A percentile compares a stretch with the other conserved stretches of the same genome.
Evolutionary conservation across 306 rosid genomes (phyloP).

Genomic region (apple (Malus domestica)): DNA sequence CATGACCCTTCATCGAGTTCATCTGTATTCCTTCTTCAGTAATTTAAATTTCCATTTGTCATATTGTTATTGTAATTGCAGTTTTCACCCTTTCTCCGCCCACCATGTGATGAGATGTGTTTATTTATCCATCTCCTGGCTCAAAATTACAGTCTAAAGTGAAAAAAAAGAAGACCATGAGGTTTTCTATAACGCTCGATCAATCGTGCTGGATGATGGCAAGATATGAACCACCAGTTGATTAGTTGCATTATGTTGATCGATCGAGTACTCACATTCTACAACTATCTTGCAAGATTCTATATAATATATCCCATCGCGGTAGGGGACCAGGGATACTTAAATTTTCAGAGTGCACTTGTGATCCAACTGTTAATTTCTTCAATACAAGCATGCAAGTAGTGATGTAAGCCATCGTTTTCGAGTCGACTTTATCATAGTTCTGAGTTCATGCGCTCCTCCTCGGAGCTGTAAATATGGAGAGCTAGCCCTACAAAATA

Average conservation of each 20-base stretch:
- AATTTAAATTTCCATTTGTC: neutral
- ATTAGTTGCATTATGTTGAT: too few species aligned
- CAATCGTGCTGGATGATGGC: too few species aligned
- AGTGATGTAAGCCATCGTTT: neutral
- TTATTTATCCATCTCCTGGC: too few species aligned
- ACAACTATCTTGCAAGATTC: neutral
- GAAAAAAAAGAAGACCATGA: neutral
- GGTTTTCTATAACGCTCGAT: neutral
- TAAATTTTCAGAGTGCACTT: neutral
- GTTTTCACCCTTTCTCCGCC: neutral
- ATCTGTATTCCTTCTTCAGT: neutral
- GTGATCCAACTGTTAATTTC: neutral
- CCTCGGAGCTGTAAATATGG: neutral
- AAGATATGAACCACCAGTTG: too few species aligned
- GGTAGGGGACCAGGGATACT: neutral
- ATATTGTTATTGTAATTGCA: neutral
- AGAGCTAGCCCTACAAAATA: neutral
- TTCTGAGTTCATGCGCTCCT: constrained; percentile 7
- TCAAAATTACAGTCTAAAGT: too few species aligned
- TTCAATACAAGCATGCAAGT: neutral
- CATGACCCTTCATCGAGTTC: neutral
- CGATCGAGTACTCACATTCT: too few species aligned
- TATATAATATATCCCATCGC: neutral
- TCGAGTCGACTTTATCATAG: neutral
- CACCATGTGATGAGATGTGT: neutral